Base-by-base conservation (phyloP, 257 asterid genomes). In the Buddleja alternifolia region DNA sequence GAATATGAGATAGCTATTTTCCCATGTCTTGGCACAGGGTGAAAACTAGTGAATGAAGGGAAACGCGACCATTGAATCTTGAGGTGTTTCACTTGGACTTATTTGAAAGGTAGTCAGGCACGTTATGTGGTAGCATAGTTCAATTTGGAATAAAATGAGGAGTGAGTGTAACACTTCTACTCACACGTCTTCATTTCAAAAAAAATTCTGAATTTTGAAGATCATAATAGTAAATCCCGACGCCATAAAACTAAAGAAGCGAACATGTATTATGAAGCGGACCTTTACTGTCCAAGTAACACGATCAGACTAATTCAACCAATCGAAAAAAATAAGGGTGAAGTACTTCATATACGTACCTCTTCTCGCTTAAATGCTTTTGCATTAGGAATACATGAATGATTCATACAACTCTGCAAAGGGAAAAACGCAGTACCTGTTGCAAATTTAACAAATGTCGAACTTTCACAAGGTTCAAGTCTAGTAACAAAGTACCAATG, bases 381-480 rank as follows among this genome's bases (percentile, higher is more conserved):
- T 24, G 95, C 96, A 75, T 91, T 91, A 41, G 97, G 99, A 76
- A 67, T 46, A 74, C 99, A 93, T 0, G 96, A 90, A 81, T 93
- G 99, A 67, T 93, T 93, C 86, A 90, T 88, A 72, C 97, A 93
- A 57, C 99, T 90, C 80, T 88, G 99, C 70, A 93, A 39, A 45
- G 97, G 97, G 76, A 80, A 88, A 81, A 93, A 93, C 10, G 96
- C 96, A 54, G 95, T 84, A 58, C 99, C 98, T 93, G 80, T 72
- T 21, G 76, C 73, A 82, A 71, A 82, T 63, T 53, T 34, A 17
- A 39, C 39, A 59, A 10, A 45, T 17, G 51, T 61, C 15, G 36
- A 12, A 34, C 54, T 44, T 66, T 16, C 52, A 67, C 17, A 46
- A 64, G 54, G 55, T 48, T 63, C 39, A 10, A 37, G 45, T 44